Evolutionary conservation across 108 stramenopile species (phyloP).

Genomic region (Stephanodiscus minutulus): DNA sequence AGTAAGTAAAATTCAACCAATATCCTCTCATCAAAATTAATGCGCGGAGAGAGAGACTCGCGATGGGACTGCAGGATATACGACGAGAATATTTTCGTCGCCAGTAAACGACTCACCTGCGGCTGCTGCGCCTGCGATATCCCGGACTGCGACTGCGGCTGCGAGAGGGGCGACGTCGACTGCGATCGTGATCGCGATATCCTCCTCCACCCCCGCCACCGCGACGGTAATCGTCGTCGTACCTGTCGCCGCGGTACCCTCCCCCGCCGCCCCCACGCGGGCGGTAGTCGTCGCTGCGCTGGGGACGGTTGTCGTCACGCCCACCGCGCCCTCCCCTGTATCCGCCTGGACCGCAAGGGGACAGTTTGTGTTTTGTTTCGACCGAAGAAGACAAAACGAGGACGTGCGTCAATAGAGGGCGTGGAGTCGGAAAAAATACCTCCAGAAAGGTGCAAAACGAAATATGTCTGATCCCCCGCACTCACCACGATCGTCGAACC

Average conservation of each 20-base stretch:
- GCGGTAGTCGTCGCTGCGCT: constrained; percentile 22
- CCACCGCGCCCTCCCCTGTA: constrained; percentile 13
- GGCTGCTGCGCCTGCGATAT: constrained; percentile 24
- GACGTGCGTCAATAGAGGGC: neutral
- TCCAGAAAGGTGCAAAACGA: neutral
- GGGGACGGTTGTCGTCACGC: constrained; percentile 43
- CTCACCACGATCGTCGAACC: constrained; percentile 4
- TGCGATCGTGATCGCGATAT: constrained; percentile 1
- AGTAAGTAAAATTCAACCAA: neutral
- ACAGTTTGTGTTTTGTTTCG: too few relatives aligned
- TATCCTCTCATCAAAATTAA: neutral
- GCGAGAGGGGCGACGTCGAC: constrained; percentile 29
- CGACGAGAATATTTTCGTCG: neutral
- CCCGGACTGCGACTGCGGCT: constrained; percentile 34
- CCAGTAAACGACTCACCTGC: constrained; percentile 7
- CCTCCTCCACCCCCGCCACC: constrained; percentile 29
- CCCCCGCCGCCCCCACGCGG: constrained; percentile 25
- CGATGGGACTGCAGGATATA: too few relatives aligned
- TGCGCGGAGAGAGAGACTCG: neutral
- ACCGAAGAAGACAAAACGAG: neutral
- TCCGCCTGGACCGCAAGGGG: neutral
- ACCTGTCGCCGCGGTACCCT: constrained; percentile 22
- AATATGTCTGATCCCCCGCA: too few relatives aligned
- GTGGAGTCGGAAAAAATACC: neutral
- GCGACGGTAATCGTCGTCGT: constrained; percentile 24